Evolutionary conservation across 192 early-diverging fungal genomes (phyloP).

Genomic region (Podila clonocystis): DNA sequence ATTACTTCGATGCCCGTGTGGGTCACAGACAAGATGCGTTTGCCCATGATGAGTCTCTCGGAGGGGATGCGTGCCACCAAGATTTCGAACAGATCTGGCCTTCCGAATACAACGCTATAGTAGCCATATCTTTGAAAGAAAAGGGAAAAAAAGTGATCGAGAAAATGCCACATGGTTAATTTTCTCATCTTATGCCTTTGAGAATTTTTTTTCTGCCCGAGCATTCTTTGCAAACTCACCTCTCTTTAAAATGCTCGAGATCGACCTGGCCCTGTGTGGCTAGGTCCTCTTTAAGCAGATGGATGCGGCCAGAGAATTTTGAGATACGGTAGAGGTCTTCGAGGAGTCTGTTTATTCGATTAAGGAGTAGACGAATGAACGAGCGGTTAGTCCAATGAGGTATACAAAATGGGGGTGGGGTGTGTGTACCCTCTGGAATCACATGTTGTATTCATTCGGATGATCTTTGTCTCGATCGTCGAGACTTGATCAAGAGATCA

Average conservation of each 20-base stretch:
- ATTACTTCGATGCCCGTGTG: constrained; percentile 34
- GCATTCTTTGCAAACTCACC: constrained; percentile 10
- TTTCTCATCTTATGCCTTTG: not conserved
- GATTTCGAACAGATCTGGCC: constrained; percentile 36
- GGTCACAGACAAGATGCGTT: constrained; percentile 25
- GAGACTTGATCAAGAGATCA: too few relatives aligned
- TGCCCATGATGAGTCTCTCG: constrained; percentile 29
- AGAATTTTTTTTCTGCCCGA: too few relatives aligned
- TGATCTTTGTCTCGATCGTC: too few relatives aligned
- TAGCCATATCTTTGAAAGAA: constrained; percentile 34
- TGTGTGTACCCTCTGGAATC: too few relatives aligned
- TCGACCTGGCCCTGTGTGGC: constrained; percentile 27
- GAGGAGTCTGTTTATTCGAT: constrained; percentile 6
- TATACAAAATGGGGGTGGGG: too few relatives aligned
- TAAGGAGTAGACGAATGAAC: not conserved
- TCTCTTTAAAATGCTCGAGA: constrained; percentile 29
- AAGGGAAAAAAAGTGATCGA: not conserved
- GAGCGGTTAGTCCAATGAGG: too few relatives aligned
- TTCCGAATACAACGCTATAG: constrained; percentile 26
- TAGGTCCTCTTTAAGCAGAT: constrained; percentile 37
- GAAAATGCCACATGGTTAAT: not conserved
- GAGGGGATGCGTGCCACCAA: constrained; percentile 22
- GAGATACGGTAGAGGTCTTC: constrained; percentile 40
- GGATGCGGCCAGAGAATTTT: constrained; percentile 26
- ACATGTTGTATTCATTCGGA: too few relatives aligned